These are phyloP conservation scores for Globisporangium apiculatum DNA, from an alignment of 352 stramenopile genomes.

Conservation along the genomic window DNA sequence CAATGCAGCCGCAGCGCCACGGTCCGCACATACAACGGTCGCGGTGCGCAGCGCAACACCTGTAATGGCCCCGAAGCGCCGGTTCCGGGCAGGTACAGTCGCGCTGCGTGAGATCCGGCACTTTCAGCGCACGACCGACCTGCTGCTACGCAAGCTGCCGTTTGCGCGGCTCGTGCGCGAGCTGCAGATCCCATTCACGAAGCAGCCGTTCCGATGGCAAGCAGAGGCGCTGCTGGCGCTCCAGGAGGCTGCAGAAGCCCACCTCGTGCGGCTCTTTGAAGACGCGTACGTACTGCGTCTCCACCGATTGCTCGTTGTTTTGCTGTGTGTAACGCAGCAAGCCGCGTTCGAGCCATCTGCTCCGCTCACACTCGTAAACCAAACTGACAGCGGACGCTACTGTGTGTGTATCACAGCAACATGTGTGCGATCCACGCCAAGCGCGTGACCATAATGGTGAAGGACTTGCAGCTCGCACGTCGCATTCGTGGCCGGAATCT, in stretches of 20 bases:
- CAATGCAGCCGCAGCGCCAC: background rate
- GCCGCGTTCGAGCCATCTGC: no score
- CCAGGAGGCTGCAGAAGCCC: constrained; percentile 92
- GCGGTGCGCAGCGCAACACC: background rate
- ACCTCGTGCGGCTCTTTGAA: constrained; percentile 95
- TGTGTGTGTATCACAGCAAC: constrained; percentile 59
- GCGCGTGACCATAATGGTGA: constrained; percentile 93
- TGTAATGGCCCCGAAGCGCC: constrained; percentile 29
- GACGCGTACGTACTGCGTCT: constrained; percentile 58
- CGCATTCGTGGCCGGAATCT: constrained; percentile 85
- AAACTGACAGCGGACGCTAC: background rate
- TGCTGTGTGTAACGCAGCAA: background rate
- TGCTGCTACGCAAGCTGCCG: constrained; percentile 94
- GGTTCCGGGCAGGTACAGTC: constrained; percentile 55
- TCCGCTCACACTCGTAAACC: no score
- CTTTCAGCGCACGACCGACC: constrained; percentile 93
- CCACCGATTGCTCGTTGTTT: no score
- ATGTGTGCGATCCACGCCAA: constrained; percentile 94
- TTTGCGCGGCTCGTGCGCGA: constrained; percentile 95
- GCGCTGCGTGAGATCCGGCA: constrained; percentile 95
- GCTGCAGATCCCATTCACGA: constrained; percentile 87
- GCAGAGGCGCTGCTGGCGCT: constrained; percentile 88
- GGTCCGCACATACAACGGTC: background rate
- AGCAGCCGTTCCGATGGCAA: constrained; percentile 85
- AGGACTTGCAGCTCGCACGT: constrained; percentile 91